Evolutionary conservation across 2,329 filamentous ascomycete genomes (phyloP).

Genomic region (Ciborinia camelliae): DNA sequence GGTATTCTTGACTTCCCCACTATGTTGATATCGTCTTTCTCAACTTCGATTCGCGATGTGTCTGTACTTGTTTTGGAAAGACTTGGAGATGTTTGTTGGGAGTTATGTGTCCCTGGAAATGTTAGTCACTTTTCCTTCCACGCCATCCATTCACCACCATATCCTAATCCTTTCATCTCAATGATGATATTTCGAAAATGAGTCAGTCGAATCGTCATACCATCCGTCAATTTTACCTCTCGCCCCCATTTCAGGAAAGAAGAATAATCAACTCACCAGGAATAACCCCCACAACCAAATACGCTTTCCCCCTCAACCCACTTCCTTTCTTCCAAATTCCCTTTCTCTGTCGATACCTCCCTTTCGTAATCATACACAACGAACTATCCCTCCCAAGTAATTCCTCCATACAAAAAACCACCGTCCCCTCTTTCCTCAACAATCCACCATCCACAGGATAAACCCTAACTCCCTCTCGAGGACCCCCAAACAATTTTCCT

Average conservation of each 20-base stretch:
- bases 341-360: not conserved
- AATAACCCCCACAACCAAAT: slow-evolving; percentile 12
- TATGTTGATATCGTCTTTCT: no score
- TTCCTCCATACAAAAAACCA: slow-evolving; percentile 7
- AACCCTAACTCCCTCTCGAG: not conserved
- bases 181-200: not conserved
- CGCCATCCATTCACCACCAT: not conserved
- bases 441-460: not conserved
- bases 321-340: no score
- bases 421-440: not conserved
- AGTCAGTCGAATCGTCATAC: not conserved
- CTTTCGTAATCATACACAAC: not conserved
- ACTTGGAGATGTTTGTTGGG: not conserved
- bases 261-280: slow-evolving; percentile 2
- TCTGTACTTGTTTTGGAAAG: not conserved
- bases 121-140: not conserved
- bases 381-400: not conserved
- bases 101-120: not conserved
- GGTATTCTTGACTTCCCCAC: not conserved
- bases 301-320: not conserved
- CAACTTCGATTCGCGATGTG: not conserved
- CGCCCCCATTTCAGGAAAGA: not conserved
- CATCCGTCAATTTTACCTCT: not conserved
- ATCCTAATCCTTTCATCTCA: not conserved
- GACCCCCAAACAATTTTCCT: not conserved